Percentiles rank a stretch among this genome's conserved stretches.
phyloP scores from a whole-genome alignment of 306 rosid species.

The Rosa rugosa region DNA sequence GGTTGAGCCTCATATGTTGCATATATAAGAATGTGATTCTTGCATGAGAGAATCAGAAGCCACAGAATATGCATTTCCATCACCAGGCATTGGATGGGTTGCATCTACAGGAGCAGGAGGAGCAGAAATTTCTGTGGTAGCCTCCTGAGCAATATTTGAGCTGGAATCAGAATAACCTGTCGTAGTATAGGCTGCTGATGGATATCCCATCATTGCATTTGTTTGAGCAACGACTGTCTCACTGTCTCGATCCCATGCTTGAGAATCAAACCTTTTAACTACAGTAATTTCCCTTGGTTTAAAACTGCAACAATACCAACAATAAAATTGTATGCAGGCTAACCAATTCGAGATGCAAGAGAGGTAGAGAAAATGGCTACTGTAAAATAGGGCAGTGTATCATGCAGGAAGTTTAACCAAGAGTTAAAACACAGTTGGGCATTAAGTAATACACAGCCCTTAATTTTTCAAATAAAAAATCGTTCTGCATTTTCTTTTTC shows the following conservation, averaged over 20 bases:
- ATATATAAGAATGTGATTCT: constrained; percentile 48
- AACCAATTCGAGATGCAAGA: not conserved
- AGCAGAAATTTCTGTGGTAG: constrained; percentile 42
- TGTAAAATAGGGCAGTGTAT: not conserved
- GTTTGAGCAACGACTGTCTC: constrained; percentile 64
- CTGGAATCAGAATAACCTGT: constrained; percentile 49
- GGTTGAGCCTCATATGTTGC: constrained; percentile 36
- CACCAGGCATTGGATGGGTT: constrained; percentile 28
- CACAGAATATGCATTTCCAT: constrained; percentile 37
- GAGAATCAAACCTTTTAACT: constrained; percentile 12
- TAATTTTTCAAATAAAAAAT: not conserved
- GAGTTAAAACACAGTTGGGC: not conserved
- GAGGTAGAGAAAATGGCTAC: not conserved
- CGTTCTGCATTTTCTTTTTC: not conserved
- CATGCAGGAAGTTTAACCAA: not conserved
- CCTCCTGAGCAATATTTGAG: constrained; percentile 35
- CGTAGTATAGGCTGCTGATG: constrained; percentile 37
- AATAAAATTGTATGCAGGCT: not conserved
- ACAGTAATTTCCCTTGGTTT: constrained; percentile 15
- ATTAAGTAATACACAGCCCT: not conserved
- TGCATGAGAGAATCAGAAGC: constrained; percentile 52
- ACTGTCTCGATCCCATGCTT: constrained; percentile 72
- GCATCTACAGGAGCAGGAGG: constrained; percentile 37
- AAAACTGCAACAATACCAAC: constrained; percentile 31
- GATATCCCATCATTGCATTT: constrained; percentile 42